Evolutionary conservation across 768 basidiomycete genomes (phyloP).

Genomic region (Tricholoma hemisulphureum): DNA sequence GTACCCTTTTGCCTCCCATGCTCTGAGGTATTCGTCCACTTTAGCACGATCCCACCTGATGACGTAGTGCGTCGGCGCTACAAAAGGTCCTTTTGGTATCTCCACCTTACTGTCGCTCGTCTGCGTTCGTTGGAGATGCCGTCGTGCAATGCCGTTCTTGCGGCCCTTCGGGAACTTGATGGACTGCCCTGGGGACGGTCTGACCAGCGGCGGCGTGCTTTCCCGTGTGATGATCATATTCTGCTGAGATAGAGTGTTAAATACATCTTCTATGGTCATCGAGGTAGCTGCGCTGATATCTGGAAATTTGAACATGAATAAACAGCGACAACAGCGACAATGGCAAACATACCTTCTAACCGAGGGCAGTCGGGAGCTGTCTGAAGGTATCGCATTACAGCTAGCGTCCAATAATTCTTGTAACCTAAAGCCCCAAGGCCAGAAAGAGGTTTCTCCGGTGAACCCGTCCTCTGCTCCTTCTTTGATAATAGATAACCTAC

Average conservation of each 20-base stretch:
- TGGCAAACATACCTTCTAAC: constrained; percentile 66
- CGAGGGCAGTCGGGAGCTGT: constrained; percentile 58
- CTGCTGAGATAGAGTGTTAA: constrained; percentile 67
- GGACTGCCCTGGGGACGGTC: constrained; percentile 74
- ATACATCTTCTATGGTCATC: constrained; percentile 90
- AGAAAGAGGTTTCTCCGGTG: constrained; percentile 95
- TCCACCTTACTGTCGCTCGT: constrained; percentile 45
- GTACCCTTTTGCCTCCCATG: constrained; percentile 79
- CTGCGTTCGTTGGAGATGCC: constrained; percentile 59
- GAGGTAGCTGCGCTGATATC: constrained; percentile 85
- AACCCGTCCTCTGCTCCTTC: constrained; percentile 87
- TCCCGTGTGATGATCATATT: constrained; percentile 68
- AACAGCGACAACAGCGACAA: background rate
- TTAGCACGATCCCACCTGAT: constrained; percentile 71
- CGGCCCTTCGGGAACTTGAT: constrained; percentile 73
- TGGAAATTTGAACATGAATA: constrained; percentile 23
- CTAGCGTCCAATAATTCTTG: constrained; percentile 89
- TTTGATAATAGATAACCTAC: constrained; percentile 93
- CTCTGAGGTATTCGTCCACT: constrained; percentile 62
- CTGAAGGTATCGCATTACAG: constrained; percentile 75
- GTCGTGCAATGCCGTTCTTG: constrained; percentile 61
- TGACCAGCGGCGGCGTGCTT: constrained; percentile 48
- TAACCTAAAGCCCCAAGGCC: constrained; percentile 92
- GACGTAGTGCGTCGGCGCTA: constrained; percentile 67
- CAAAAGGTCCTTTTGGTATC: constrained; percentile 49